phyloP scores from a whole-genome alignment of 306 rosid genomes.

The Ziziphus jujuba region DNA sequence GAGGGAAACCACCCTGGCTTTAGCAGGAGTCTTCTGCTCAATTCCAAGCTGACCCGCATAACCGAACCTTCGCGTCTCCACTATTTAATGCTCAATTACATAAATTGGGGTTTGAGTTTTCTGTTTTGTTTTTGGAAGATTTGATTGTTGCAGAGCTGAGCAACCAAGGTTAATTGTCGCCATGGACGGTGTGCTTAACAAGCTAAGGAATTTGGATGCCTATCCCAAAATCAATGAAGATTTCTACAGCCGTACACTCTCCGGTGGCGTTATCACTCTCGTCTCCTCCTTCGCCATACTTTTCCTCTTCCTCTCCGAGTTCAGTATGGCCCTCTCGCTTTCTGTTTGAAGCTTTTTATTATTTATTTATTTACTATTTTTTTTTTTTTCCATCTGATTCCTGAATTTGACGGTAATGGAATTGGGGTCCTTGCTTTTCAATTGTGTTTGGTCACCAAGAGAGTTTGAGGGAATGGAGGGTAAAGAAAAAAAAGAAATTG shows the following conservation, averaged over 20 bases:
- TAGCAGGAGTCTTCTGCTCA: too few relatives aligned
- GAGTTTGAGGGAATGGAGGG: too few relatives aligned
- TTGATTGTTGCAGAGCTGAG: slow-evolving; percentile 20
- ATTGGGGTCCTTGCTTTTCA: too few relatives aligned
- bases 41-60: too few relatives aligned
- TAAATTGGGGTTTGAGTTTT: not conserved
- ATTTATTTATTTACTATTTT: slow-evolving; percentile 1
- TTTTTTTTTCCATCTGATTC: not conserved
- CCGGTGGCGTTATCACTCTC: slow-evolving; percentile 87
- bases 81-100: not conserved
- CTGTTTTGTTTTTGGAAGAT: not conserved
- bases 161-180: slow-evolving; percentile 4
- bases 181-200: slow-evolving; percentile 58
- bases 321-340: slow-evolving; percentile 46
- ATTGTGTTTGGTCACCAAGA: too few relatives aligned
- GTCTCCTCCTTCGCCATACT: slow-evolving; percentile 67
- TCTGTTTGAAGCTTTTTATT: not conserved
- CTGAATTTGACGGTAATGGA: too few relatives aligned
- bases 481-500: too few relatives aligned
- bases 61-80: too few relatives aligned
- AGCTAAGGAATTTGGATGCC: slow-evolving; percentile 90
- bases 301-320: slow-evolving; percentile 81
- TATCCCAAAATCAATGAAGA: slow-evolving; percentile 96
- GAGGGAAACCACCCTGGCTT: too few relatives aligned
- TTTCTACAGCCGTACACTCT: slow-evolving; percentile 75